Percentiles rank a stretch among this genome's conserved stretches.
phyloP scores from a whole-genome alignment of 768 basidiomycete genomes.

The Boletus eberwhitei region DNA sequence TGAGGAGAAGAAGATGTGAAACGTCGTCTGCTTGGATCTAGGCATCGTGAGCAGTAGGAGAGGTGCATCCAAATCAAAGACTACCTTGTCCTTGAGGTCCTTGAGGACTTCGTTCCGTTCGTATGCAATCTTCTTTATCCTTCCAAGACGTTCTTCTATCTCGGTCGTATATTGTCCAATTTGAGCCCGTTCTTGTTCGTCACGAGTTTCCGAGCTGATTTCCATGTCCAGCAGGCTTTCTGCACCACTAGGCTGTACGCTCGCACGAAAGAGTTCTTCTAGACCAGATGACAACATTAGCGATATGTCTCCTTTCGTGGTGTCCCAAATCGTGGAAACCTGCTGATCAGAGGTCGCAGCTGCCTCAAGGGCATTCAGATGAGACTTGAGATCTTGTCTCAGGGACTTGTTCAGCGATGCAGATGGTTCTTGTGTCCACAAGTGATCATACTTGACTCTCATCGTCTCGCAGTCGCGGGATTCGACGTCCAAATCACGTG shows the following conservation, averaged over 20 bases:
- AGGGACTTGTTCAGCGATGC: constrained; percentile 66
- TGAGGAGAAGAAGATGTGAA: constrained; percentile 88
- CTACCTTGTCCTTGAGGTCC: constrained; percentile 94
- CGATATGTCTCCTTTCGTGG: constrained; percentile 60
- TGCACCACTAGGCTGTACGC: constrained; percentile 37
- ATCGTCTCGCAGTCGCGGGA: constrained; percentile 83
- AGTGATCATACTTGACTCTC: constrained; percentile 82
- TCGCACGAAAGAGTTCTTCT: constrained; percentile 62
- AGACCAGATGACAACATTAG: constrained; percentile 56
- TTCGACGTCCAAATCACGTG: constrained; percentile 74
- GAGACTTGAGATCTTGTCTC: constrained; percentile 77
- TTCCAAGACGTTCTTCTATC: constrained; percentile 74
- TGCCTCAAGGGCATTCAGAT: constrained; percentile 65
- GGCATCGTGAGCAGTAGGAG: neutral
- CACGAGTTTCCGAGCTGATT: constrained; percentile 54
- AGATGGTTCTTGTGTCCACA: constrained; percentile 85
- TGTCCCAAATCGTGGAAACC: constrained; percentile 68
- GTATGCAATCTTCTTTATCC: constrained; percentile 76
- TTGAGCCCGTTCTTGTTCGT: constrained; percentile 64
- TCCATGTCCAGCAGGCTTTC: constrained; percentile 73
- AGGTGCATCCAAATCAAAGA: neutral
- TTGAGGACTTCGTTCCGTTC: constrained; percentile 86
- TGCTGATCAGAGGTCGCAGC: constrained; percentile 79
- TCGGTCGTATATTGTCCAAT: constrained; percentile 64
- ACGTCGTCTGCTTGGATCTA: constrained; percentile 97